Evolutionary conservation across 768 basidiomycete genomes (phyloP), one percentile per base, ranked within the genome.

Genomic region (Atractiella rhizophila): DNA sequence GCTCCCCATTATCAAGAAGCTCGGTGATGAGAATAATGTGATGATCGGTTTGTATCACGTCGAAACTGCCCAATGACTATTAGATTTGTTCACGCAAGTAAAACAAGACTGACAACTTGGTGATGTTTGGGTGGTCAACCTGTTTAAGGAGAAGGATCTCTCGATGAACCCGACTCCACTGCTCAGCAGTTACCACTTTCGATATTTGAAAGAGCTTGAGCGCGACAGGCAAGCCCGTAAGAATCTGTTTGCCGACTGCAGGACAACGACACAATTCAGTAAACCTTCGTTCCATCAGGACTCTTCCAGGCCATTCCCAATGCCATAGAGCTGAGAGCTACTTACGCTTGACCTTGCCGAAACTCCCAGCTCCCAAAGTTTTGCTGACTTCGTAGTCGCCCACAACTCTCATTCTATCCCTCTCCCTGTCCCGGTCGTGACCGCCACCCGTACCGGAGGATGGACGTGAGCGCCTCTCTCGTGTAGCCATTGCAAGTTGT

Each of bases 111-210:
- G 29, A 64, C 61, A 94, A 73, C 50, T 88, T 80, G 53, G 69
- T 71, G 52, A 96, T 82, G 60, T 91, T 91, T 2, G 83, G 86
- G 56, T 96, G 86, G 54, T 86, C 80, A 74, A 96, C 85, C 51
- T 94, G 75, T 59, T 94, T 96, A 86, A 96, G 88, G 74, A 94
- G 85, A 42, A 79, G 81, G 46, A 96, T 88, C 59, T 96, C 86
- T 48, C 81, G 65, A 57, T 91, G 83, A 45, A 94, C 46, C 16
- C 46, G 37, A 28, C 42, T 44, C 1, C 33, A 39, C n/a, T n/a
- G n/a, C n/a, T n/a, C n/a, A n/a, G n/a, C n/a, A n/a, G n/a, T n/a
- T n/a, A n/a, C n/a, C n/a, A n/a, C n/a, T n/a, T n/a, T n/a, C n/a
- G n/a, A n/a, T n/a, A n/a, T n/a, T n/a, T n/a, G n/a, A n/a, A n/a